Percentiles rank a stretch among this genome's conserved stretches.
Evolutionary conservation across 2,329 filamentous ascomycete species (phyloP).

Genomic region (Epichloe festucae): DNA sequence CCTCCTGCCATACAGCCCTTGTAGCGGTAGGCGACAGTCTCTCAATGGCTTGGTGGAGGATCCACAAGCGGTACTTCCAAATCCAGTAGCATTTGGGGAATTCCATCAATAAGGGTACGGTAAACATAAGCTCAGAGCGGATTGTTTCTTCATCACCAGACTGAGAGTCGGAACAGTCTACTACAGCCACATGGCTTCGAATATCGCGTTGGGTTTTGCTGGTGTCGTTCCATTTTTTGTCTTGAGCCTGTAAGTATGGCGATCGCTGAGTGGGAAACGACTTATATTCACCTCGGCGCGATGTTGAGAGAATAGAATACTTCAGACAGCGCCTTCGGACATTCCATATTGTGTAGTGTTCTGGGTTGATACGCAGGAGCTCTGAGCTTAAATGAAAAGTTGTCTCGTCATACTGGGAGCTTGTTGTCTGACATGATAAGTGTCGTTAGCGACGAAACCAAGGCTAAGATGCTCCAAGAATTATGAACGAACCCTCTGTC

Average conservation of each 20-base stretch:
- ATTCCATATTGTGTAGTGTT: slow-evolving; percentile 90
- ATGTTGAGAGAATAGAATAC: slow-evolving; percentile 17
- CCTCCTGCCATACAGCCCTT: slow-evolving; percentile 64
- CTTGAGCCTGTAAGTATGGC: not conserved
- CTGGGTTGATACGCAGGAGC: slow-evolving; percentile 64
- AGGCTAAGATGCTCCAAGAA: not conserved
- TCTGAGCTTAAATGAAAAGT: slow-evolving; percentile 32
- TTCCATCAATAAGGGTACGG: slow-evolving; percentile 69
- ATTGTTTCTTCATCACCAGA: slow-evolving; percentile 30
- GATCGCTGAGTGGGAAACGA: not conserved
- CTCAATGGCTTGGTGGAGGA: slow-evolving; percentile 57
- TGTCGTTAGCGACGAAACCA: not conserved
- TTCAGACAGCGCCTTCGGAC: slow-evolving; percentile 61
- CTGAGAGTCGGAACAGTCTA: not conserved
- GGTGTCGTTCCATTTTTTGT: not conserved
- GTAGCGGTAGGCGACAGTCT: slow-evolving; percentile 45
- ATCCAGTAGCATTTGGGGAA: slow-evolving; percentile 99
- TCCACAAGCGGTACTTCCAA: slow-evolving; percentile 90
- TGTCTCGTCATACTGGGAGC: not conserved
- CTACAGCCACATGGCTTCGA: no score
- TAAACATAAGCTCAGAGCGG: slow-evolving; percentile 63
- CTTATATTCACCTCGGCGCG: not conserved
- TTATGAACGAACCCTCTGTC: slow-evolving; percentile 12
- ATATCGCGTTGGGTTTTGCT: not conserved
- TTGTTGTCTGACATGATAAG: not conserved